Evolutionary conservation across 2,329 filamentous ascomycete species (phyloP), one percentile per base, ranked within the genome.

Genomic region (Stagonosporopsis vannaccii): DNA sequence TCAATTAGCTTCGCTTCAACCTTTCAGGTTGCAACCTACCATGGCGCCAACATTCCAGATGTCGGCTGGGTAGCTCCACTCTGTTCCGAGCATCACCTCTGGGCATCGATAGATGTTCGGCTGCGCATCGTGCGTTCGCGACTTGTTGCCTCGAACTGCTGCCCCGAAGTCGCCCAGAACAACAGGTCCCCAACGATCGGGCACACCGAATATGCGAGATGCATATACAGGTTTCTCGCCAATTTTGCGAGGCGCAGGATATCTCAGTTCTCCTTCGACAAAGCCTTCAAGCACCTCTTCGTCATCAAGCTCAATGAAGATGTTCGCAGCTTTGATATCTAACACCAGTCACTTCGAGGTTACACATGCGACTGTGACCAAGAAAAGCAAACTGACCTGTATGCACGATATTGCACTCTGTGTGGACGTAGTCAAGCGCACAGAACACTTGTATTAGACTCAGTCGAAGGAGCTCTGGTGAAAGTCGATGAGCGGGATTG

Each of bases 321-420:
- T 77, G 52, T 80, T 80, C 59, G 78, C 77, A 2, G 68, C 67
- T 45, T 80, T 81, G 53, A 81, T 78, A 41, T 81, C 78, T 75
- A n/a, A 35, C 9, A 9, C 32, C 4, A n/a, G 12, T 41, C 12
- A n/a, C 3, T 58, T 45, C 45, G 49, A 46, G 26, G 44, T 23
- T 19, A 9, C 22, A 22, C 2, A 8, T 20, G 1, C 1, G 13
- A 26, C 13, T 11, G 39, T 7, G n/a, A 28, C 6, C 43, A 26
- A 51, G 15, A 7, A 22, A 6, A n/a, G 4, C n/a, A 22, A 22
- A 25, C 36, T 36, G 36, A 79, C 77, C 78, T 46, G 77, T 81
- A 61, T 82, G 80, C 20, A 80, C 71, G 51, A 82, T 64, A 32
- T 76, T 75, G 65, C 75, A 76, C 59, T 80, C 75, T 4, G 69